A percentile compares a stretch with the other conserved stretches of the same genome.
phyloP scores from a whole-genome alignment of 495 filamentous ascomycete species.

The Cryomyces antarcticus region DNA sequence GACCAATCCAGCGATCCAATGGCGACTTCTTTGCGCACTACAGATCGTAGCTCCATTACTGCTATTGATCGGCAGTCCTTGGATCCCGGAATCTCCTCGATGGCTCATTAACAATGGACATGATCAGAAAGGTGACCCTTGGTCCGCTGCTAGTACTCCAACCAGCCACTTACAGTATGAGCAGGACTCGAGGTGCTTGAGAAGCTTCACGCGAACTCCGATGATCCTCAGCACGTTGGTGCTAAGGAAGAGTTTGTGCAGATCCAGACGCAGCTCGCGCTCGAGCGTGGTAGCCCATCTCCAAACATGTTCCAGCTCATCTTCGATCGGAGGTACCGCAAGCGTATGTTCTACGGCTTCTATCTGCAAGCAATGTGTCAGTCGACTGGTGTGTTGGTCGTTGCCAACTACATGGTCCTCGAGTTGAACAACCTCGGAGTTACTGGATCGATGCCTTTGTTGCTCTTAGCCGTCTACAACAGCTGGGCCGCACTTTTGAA shows the following conservation, averaged over 20 bases:
- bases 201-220: not conserved
- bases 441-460: constrained; percentile 2
- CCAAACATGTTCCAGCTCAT: not conserved
- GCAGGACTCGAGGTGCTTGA: too few relatives aligned
- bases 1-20: too few relatives aligned
- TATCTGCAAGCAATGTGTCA: not conserved
- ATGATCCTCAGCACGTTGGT: not conserved
- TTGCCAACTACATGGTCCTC: constrained; percentile 10
- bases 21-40: too few relatives aligned
- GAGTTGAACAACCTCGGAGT: constrained; percentile 8
- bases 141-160: too few relatives aligned
- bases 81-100: too few relatives aligned
- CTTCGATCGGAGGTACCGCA: not conserved
- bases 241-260: not conserved
- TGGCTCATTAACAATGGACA: too few relatives aligned
- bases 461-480: constrained; percentile 1
- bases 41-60: too few relatives aligned
- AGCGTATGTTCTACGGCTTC: not conserved
- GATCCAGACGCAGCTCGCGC: not conserved
- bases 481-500: constrained; percentile 4
- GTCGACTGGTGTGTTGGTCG: constrained; percentile 3
- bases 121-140: too few relatives aligned
- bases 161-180: too few relatives aligned
- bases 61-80: too few relatives aligned
- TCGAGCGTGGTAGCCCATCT: not conserved